Evolutionary conservation across 148 eudicot genomes (phyloP).

Genomic region (Camellia lanceoleosa): DNA sequence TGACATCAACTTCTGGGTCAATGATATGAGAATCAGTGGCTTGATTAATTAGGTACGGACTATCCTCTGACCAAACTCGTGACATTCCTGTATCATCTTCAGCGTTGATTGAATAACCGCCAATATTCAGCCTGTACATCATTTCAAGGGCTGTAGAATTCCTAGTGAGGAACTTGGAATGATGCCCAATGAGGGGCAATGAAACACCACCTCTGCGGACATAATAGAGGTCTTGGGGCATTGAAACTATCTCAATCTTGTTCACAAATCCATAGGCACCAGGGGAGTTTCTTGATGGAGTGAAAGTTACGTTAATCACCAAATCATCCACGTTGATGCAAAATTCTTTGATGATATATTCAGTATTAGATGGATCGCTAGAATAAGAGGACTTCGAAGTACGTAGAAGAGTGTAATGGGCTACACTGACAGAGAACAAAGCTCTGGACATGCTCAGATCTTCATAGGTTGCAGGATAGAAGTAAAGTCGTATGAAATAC

Average conservation of each 20-base stretch:
- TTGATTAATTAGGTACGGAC: neutral
- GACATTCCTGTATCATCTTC: neutral
- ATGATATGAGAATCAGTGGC: neutral
- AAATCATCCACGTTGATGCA: neutral
- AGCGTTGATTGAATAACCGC: neutral
- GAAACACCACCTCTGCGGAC: neutral
- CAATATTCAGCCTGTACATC: neutral
- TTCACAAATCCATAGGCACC: neutral
- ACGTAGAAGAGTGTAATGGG: neutral
- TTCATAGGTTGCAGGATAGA: neutral
- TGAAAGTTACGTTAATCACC: neutral
- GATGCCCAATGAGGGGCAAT: neutral
- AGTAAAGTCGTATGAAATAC: neutral
- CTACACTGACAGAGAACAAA: neutral
- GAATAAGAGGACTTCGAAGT: neutral
- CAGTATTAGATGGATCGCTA: neutral
- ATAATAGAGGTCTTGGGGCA: neutral
- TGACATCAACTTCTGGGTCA: neutral
- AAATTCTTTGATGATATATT: neutral
- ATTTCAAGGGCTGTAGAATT: neutral
- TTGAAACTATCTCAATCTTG: neutral
- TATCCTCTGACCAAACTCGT: neutral
- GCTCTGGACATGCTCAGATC: neutral
- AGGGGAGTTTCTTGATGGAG: neutral
- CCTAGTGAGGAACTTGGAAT: neutral